Evolutionary conservation across 148 eudicot species (phyloP).

Genomic region (Oxyria digyna): DNA sequence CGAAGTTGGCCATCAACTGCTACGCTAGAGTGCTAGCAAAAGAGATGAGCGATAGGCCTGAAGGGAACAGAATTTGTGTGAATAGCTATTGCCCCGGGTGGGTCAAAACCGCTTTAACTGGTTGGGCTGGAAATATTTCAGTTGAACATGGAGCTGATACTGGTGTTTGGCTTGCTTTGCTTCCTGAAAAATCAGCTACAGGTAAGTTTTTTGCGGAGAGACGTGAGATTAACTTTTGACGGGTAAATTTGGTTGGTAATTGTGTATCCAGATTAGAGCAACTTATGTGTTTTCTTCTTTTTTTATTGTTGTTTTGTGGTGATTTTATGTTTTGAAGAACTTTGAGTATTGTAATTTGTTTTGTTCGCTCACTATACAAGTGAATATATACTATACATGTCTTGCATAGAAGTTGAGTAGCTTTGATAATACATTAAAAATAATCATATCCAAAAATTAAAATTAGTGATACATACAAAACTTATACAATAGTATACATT

Average conservation of each 20-base stretch:
- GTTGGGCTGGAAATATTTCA: slow-evolving; percentile 70
- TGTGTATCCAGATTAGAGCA: background rate
- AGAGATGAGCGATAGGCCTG: slow-evolving; percentile 43
- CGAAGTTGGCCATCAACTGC: slow-evolving; percentile 75
- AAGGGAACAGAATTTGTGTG: slow-evolving; percentile 54
- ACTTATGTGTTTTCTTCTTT: background rate
- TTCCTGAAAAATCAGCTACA: slow-evolving; percentile 41
- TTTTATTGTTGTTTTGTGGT: background rate
- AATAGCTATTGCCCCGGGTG: slow-evolving; percentile 95
- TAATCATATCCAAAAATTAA: too few relatives aligned
- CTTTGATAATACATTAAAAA: too few relatives aligned
- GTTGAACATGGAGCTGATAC: slow-evolving; percentile 93
- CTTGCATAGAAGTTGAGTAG: too few relatives aligned
- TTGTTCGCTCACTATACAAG: background rate
- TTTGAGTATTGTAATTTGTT: background rate
- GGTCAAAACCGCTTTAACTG: slow-evolving; percentile 96
- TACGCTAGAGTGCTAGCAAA: slow-evolving; percentile 69
- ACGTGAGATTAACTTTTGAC: slow-evolving; percentile 65
- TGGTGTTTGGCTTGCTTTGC: slow-evolving; percentile 89
- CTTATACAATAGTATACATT: too few relatives aligned
- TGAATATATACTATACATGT: too few relatives aligned
- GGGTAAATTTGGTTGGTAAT: background rate
- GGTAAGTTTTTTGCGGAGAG: slow-evolving; percentile 89
- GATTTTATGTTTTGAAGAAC: background rate
- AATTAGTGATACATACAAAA: too few relatives aligned